Base-by-base conservation (phyloP, 106 monocot genomes). In the Dioscorea zingiberensis region DNA sequence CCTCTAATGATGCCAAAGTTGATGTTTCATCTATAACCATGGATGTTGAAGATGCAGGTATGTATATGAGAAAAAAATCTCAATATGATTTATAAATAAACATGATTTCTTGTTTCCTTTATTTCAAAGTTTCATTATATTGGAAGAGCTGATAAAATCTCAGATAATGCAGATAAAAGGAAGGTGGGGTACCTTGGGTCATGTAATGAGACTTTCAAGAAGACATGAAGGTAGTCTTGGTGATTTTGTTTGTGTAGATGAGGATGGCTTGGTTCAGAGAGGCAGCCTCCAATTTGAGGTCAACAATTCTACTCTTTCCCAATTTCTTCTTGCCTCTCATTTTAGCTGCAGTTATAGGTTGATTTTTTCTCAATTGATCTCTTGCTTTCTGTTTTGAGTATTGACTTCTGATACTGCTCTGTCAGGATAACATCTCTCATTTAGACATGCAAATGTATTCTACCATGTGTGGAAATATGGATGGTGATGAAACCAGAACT, bases 251-350 rank as follows among this genome's bases (percentile, higher is more conserved):
- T 55, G 71, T 53, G 28, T 7, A 13, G 54, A 79, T 27, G 59
- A 60, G 64, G 69, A 64, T 60, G 58, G 27, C 48, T 32, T 25
- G 44, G 48, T 72, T 55, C 62, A 57, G 58, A 67, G 32, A 4
- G 54, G 66, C 23, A 62, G 69, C 64, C 53, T 29, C 25, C 48
- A 62, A 21, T 46, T 68, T 64, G 69, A 71, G 80, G 83, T 87
- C 26, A 46, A 15, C 21, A 18, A 44, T 38, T 38, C 38, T 38
- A 38, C 45, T 23, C 44, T 14, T 25, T 13, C 48, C 27, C n/a
- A 55, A 29, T 67, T 30, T 55, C 21, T 27, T 38, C 4, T 10
- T 0, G 6, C 38, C 4, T 38, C n/a, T 6, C 38, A 38, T 38
- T 38, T 38, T 38, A 38, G 38, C 38, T 38, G 38, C 38, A 8